Conservation (phyloP, 257 asterid genomes). For the Solanum infundibuliforme region DNA sequence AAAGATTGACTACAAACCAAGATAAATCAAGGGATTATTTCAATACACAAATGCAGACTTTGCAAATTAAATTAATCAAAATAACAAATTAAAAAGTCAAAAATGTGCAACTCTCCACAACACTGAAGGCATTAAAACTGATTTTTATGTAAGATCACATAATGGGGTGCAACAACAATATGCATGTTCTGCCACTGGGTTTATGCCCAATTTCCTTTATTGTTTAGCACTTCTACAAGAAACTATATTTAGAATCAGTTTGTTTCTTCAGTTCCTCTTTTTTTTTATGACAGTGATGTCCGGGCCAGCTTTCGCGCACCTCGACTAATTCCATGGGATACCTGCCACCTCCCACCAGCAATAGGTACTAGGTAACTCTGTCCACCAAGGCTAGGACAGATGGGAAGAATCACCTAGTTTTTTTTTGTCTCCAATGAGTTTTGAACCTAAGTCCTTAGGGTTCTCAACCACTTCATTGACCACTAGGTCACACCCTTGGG, state of each 20-base stretch:
- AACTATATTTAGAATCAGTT: not conserved
- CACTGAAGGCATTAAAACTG: not conserved
- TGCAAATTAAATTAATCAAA: not conserved
- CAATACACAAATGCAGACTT: not conserved
- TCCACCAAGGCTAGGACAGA: not conserved
- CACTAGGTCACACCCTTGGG: not conserved
- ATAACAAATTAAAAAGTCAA: not conserved
- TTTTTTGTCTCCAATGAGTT: not conserved
- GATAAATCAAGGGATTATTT: not conserved
- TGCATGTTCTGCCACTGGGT: not conserved
- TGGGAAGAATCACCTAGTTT: not conserved
- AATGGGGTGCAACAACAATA: not conserved
- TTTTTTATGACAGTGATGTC: not conserved
- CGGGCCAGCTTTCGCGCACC: not conserved
- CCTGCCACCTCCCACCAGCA: not conserved
- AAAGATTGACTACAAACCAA: not conserved
- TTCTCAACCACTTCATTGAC: not conserved
- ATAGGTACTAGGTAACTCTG: not conserved
- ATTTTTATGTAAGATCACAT: not conserved
- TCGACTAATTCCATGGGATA: not conserved
- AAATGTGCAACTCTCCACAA: not conserved
- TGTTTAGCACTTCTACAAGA: not conserved
- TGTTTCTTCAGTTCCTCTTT: not conserved
- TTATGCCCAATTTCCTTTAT: not conserved
- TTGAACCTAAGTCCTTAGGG: not conserved